Conservation (phyloP, 2,329 filamentous ascomycete species). For the Tetracladium maxilliforme region DNA sequence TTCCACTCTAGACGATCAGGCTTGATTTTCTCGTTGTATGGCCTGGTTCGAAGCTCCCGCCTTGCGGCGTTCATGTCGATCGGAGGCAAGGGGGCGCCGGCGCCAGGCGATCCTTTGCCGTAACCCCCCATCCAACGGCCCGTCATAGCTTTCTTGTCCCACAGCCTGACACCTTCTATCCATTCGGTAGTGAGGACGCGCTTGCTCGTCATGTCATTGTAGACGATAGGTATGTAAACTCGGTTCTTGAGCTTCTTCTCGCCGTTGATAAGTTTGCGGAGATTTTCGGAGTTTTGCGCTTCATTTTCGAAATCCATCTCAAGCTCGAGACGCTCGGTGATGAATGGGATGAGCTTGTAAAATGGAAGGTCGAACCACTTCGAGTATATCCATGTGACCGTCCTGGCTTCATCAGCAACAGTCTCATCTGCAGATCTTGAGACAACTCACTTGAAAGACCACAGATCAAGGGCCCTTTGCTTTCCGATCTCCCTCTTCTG, state of each 20-base stretch:
- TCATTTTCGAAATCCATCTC: constrained; percentile 95
- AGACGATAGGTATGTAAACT: constrained; percentile 80
- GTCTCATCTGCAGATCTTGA: too few species aligned
- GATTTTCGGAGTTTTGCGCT: constrained; percentile 72
- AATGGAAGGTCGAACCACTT: constrained; percentile 87
- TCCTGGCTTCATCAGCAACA: constrained; percentile 29
- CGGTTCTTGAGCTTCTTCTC: constrained; percentile 65
- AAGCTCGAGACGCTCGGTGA: constrained; percentile 77
- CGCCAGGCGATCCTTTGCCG: constrained; percentile 64
- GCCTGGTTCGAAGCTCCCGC: constrained; percentile 21
- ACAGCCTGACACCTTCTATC: constrained; percentile 88
- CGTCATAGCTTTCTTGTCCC: constrained; percentile 77
- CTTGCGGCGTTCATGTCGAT: constrained; percentile 31
- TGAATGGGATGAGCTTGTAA: constrained; percentile 81
- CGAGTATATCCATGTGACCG: constrained; percentile 70
- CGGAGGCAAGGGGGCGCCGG: constrained; percentile 45
- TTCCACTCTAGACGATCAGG: constrained; percentile 69
- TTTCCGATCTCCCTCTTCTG: constrained; percentile 89
- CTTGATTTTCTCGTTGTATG: constrained; percentile 50
- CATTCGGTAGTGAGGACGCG: constrained; percentile 90
- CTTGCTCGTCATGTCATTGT: constrained; percentile 66
- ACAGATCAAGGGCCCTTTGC: constrained; percentile 89
- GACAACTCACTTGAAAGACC: constrained; percentile 66
- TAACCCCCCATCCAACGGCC: constrained; percentile 65
- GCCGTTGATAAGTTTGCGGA: constrained; percentile 60